A percentile compares a stretch with the other conserved stretches of the same genome.
Conservation (phyloP, 2,329 filamentous ascomycete genomes). For the Fusarium caatingaense region DNA sequence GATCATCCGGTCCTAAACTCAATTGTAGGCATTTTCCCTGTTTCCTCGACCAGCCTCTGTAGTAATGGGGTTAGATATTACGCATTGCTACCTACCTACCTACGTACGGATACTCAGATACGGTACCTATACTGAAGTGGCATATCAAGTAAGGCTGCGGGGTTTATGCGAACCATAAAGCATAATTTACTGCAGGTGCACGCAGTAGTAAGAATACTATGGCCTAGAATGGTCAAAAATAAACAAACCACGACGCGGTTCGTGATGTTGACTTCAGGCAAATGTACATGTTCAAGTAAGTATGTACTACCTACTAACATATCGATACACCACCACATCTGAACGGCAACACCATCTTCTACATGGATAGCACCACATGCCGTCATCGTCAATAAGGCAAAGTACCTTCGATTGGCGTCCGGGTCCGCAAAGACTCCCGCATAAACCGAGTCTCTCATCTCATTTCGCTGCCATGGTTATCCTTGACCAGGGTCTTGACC, state of each 20-base stretch:
- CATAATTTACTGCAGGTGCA: slow-evolving; percentile 18
- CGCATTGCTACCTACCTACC: slow-evolving; percentile 14
- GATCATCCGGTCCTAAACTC: slow-evolving; percentile 3
- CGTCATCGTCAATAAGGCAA: slow-evolving; percentile 24
- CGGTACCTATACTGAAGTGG: not conserved
- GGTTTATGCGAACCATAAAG: slow-evolving; percentile 29
- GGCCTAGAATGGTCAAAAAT: slow-evolving; percentile 15
- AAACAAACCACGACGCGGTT: slow-evolving; percentile 25
- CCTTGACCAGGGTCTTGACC: slow-evolving; percentile 26
- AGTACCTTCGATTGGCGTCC: not conserved
- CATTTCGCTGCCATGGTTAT: slow-evolving; percentile 39
- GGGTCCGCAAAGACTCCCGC: slow-evolving; percentile 32
- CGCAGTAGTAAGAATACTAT: slow-evolving; percentile 4
- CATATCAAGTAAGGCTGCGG: slow-evolving; percentile 16
- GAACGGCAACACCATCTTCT: slow-evolving; percentile 3
- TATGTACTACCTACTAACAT: not conserved
- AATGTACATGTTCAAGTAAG: not conserved
- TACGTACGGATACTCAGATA: not conserved
- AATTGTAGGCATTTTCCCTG: slow-evolving; percentile 16
- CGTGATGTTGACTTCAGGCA: slow-evolving; percentile 26
- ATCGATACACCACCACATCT: not conserved
- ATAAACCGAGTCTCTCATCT: slow-evolving; percentile 30
- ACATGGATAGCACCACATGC: slow-evolving; percentile 18
- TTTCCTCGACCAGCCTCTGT: slow-evolving; percentile 20
- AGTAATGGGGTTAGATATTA: not conserved